Evolutionary conservation across 1,139 yeast species (phyloP), one percentile per base, ranked within the genome.

Genomic region (Pichia norvegensis): DNA sequence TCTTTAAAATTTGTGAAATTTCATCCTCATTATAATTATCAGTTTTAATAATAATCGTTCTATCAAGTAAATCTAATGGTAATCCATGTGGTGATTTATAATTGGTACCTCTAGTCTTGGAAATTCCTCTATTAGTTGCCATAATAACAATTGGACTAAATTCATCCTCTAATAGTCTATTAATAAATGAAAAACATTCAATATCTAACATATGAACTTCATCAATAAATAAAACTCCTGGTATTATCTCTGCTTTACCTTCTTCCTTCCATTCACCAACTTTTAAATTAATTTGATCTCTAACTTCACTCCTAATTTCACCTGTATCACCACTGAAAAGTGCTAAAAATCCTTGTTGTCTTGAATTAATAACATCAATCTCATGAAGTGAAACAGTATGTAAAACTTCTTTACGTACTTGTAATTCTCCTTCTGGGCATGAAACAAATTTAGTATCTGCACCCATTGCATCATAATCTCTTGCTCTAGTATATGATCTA

Each of bases 181-280:
- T 94, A 61, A 94, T 79, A 65, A 86, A 94, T 23, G 98, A 85
- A 62, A 92, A 94, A 64, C 97, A 84, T 67, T 94, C 99, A 59
- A 94, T 86, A 65, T 94, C 99, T 55, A 94, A 78, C 97, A 94
- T 94, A 68, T 94, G 98, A 45, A 90, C 97, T 68, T 94, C 99
- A 67, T 94, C 99, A 59, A 94, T 87, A 67, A 94, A 94, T 58
- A 94, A 72, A 13, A 94, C 98, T 55, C 99, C 99, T n/a, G 98
- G 97, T 43, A 88, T 85, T 55, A 94, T 90, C 59, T 90, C 97
- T 13, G 98, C 98, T 66, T 92, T 94, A 49, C 98, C 98, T 72
- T 94, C 98, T 71, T 94, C 99, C 62, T 85, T 87, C 98, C 98
- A 94, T 68, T 94, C 98, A 29, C 95, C 95, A 46, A 94, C 97